phyloP scores from a whole-genome alignment of 257 asterid genomes.

The Euphrasia confusa region DNA sequence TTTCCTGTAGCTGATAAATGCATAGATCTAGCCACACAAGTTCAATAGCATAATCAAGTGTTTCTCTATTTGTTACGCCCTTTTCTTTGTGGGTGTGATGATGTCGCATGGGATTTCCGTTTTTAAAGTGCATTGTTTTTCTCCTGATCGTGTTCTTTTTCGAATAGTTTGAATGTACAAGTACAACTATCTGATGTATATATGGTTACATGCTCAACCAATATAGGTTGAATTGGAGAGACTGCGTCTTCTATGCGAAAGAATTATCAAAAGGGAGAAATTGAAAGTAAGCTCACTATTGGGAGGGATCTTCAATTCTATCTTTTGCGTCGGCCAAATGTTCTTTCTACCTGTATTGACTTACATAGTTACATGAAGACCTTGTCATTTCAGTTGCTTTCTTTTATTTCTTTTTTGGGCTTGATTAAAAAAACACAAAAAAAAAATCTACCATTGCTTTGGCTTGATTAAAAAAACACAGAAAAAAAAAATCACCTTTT shows the following conservation, averaged over 20 bases:
- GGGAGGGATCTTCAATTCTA: not conserved
- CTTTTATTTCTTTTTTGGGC: not conserved
- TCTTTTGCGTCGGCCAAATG: not conserved
- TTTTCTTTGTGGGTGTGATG: not conserved
- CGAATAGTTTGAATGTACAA: conserved; percentile 7
- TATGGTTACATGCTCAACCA: conserved; percentile 13
- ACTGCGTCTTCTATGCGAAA: conserved; percentile 91
- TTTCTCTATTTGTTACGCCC: not conserved
- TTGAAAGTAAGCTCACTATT: conserved; percentile 61
- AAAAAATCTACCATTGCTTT: not conserved
- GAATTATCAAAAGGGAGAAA: conserved; percentile 88
- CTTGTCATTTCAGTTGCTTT: conserved; percentile 14
- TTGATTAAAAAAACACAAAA: not conserved
- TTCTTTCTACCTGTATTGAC: not conserved
- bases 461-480: not conserved
- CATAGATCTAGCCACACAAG: not conserved
- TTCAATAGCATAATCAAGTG: not conserved
- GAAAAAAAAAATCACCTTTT: not conserved
- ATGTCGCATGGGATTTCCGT: not conserved
- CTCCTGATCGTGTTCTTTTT: conserved; percentile 5
- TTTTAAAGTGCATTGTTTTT: not conserved
- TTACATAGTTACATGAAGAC: not conserved
- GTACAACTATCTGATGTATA: conserved; percentile 18
- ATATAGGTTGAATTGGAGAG: conserved; percentile 94
- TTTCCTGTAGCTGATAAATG: not conserved